Evolutionary conservation across 1,139 yeast genomes (phyloP), one percentile per base, ranked within the genome.

Genomic region (Yamadazyma membranifaciens): DNA sequence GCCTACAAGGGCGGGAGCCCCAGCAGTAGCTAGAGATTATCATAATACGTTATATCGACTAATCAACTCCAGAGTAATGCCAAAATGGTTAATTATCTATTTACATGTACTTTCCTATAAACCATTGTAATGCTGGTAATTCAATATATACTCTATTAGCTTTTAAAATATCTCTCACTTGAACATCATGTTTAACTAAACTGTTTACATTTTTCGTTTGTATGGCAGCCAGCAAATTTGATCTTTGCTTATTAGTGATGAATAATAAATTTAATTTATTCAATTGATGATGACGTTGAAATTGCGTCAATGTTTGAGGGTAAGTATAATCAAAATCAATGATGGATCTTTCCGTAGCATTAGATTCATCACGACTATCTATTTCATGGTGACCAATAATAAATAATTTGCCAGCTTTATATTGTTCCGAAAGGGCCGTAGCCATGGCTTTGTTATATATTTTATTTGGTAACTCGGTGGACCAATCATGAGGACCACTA

Each of bases 401-500:
- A 47, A 70, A 73, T 46, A 92, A 64, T 48, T 74, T 79, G 3
- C 97, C 97, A 39, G 72, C 71, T 57, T 83, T 79, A 66, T 87
- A 92, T 50, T 81, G 85, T 48, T 82, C 81, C 50, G 95, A 83
- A 44, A 92, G 71, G 1, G 98, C 98, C 32, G 83, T 78, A 54
- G 87, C 80, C 53, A 86, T 68, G 2, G 97, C 98, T 51, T 73
- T 68, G 39, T 80, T 68, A 63, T 91, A 92, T 15, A 86, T 73
- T 59, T 87, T 83, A 24, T 62, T 60, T 15, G 95, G 96, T 50
- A 94, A 73, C n/a, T 75, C 80, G 3, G 97, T 86, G 31, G 91
- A 77, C 78, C 86, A 83, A 62, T 88, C 95, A 59, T 87, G 94
- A 36, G 95, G 95, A 12, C 96, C 97, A 44, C 77, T 78, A 58